Percentiles rank a stretch among this genome's conserved stretches.
Evolutionary conservation across 2,329 filamentous ascomycete genomes (phyloP).

Genomic region (Alternaria incomplexa): DNA sequence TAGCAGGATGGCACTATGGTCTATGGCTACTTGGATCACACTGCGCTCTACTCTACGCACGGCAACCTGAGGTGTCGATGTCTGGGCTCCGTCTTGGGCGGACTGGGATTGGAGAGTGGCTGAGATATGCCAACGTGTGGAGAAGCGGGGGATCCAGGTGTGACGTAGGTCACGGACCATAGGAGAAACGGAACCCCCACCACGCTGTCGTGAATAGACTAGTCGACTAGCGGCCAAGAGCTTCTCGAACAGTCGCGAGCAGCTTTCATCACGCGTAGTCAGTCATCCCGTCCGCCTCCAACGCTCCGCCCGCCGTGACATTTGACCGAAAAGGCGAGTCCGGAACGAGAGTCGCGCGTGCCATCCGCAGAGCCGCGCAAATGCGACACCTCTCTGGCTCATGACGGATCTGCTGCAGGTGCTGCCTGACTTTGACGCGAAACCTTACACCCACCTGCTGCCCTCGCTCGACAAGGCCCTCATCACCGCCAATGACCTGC

Average conservation of each 20-base stretch:
- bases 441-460: conserved; percentile 75
- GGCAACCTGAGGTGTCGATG: conserved; percentile 9
- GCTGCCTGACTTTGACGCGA: conserved; percentile 78
- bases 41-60: conserved; percentile 5
- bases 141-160: conserved; percentile 18
- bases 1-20: not conserved
- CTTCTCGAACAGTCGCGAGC: not conserved
- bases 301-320: not conserved
- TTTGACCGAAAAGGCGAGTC: conserved; percentile 1
- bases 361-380: conserved; percentile 43
- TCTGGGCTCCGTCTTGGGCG: conserved; percentile 2
- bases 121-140: conserved; percentile 25
- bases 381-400: conserved; percentile 32
- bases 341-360: conserved; percentile 21
- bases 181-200: conserved; percentile 24
- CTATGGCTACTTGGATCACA: not conserved
- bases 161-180: conserved; percentile 24
- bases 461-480: conserved; percentile 78
- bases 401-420: conserved; percentile 89
- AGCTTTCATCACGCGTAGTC: conserved; percentile 6
- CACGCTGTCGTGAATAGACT: not conserved
- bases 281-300: not conserved
- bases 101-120: conserved; percentile 13
- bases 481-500: conserved; percentile 81
- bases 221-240: not conserved